Evolutionary conservation across 2,329 filamentous ascomycete genomes (phyloP).

Genomic region (Cercospora sp.): DNA sequence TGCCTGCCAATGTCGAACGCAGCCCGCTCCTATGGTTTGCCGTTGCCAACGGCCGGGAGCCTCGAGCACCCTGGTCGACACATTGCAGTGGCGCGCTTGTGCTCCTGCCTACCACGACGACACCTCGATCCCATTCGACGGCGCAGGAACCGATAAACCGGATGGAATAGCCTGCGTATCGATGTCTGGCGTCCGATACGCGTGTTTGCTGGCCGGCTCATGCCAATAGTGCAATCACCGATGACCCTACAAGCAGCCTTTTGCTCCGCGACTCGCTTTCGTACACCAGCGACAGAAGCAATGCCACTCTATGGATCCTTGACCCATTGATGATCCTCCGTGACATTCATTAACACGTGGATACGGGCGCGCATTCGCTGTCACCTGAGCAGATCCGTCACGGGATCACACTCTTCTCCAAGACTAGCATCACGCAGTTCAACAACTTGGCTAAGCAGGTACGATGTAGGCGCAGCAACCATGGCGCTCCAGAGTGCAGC

Average conservation of each 20-base stretch:
- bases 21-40: neutral
- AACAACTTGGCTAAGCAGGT: conserved; percentile 5
- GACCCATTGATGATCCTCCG: neutral
- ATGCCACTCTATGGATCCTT: neutral
- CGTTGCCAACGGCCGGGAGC: conserved; percentile 4
- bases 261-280: conserved; percentile 3
- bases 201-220: neutral
- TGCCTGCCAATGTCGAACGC: neutral
- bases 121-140: conserved; percentile 2
- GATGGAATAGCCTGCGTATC: neutral
- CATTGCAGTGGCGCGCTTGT: conserved; percentile 3
- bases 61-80: neutral
- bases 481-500: neutral
- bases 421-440: neutral
- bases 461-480: neutral
- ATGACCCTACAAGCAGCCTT: neutral
- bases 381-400: neutral
- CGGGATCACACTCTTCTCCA: neutral
- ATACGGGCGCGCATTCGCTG: neutral
- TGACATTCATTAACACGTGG: neutral
- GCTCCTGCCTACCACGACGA: neutral
- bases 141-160: conserved; percentile 1
- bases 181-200: neutral
- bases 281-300: neutral
- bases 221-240: conserved; percentile 5